Base-by-base conservation (phyloP, 495 filamentous ascomycete species). In the Neurospora tetrasperma region DNA sequence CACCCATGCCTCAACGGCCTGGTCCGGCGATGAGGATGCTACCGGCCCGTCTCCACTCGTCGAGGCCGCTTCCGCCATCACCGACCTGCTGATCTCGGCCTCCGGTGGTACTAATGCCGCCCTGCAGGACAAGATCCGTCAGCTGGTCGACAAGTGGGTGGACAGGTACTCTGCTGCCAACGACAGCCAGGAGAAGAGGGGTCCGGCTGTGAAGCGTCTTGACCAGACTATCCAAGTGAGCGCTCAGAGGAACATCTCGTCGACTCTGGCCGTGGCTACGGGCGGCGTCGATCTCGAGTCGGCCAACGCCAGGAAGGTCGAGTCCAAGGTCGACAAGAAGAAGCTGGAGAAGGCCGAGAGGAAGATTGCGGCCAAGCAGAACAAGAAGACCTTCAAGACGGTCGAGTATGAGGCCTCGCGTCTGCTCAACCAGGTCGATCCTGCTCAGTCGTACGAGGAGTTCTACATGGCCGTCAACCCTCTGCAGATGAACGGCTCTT, bases 401-500 rank as follows among this genome's bases (percentile, higher is more conserved):
- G 96, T 99, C 72, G 91, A 96, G 80, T 99, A 99, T 79, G 96
- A 99, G 83, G 92, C 96, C 20, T 99, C 96, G 6, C 89, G 90
- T 75, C 85, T 99, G 74, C 86, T 99, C 76, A 91, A 94, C 81
- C 89, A 93, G 80, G 86, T 92, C 5, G 89, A 92, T 74, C 89
- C 92, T 75, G 84, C 94, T n/a, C 90, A 97, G 87, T 93, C 93
- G 5, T 99, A 99, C 81, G 96, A 99, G 80, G 96, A 99, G 79
- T 98, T 99, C 84, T 99, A 94, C 86, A 98, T 99, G 96, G 89
- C 92, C 48, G 96, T 99, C 84, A 99, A 99, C 80, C 96, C 96
- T 48, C 86, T 99, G 54, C 96, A 97, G 77, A 76, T 98, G 74
- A 94, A 93, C 62, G 84, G 81, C 42, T 76, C 85, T 71, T 78